Conservation (phyloP, 2,329 filamentous ascomycete genomes). For the Leptographium procerum region DNA sequence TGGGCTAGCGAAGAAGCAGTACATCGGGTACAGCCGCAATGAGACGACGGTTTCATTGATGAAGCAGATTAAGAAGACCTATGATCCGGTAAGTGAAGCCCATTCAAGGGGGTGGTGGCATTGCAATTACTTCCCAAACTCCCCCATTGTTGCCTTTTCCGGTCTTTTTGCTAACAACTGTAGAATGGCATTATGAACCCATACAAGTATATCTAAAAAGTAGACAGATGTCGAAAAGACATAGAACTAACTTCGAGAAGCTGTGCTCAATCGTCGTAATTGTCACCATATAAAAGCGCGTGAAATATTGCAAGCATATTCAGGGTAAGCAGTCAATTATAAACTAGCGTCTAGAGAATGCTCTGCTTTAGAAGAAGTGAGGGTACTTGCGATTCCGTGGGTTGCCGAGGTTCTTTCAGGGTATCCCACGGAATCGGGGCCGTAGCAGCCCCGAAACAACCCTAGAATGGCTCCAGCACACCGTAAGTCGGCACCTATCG, state of each 20-base stretch:
- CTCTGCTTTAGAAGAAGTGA: too few species aligned
- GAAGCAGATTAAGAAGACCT: conserved; percentile 89
- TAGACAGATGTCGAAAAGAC: not conserved
- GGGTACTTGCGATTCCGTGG: too few species aligned
- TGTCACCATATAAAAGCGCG: not conserved
- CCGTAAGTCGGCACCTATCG: not conserved
- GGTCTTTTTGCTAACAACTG: not conserved
- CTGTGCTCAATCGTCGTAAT: not conserved
- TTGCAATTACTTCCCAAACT: too few species aligned
- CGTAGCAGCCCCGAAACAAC: not conserved
- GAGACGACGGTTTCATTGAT: conserved; percentile 81
- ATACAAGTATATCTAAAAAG: conserved; percentile 78
- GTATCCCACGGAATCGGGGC: not conserved
- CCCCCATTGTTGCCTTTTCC: too few species aligned
- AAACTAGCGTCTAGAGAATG: too few species aligned
- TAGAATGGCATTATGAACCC: conserved; percentile 98
- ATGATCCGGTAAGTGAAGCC: conserved; percentile 67
- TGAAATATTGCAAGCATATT: not conserved
- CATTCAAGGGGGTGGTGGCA: not conserved
- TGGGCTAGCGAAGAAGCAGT: conserved; percentile 91
- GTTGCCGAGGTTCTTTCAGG: too few species aligned
- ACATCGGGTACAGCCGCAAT: conserved; percentile 83
- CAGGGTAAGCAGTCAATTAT: too few species aligned
- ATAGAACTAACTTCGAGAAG: not conserved
- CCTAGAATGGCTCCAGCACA: not conserved